Conservation (phyloP, 2,329 filamentous ascomycete genomes). For the Monosporascus ibericus region DNA sequence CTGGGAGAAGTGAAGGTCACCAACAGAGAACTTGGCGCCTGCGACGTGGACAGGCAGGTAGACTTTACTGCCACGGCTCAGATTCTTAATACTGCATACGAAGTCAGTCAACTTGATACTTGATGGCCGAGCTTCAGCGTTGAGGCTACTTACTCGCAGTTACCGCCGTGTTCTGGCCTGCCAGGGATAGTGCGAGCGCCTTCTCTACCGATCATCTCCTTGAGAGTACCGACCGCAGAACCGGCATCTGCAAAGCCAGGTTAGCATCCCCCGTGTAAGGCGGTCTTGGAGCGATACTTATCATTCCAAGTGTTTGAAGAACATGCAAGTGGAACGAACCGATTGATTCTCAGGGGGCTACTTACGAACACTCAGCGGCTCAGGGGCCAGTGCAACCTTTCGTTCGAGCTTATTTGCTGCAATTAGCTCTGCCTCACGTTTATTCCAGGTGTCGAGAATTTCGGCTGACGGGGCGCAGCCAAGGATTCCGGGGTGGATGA, state of each 20-base stretch:
- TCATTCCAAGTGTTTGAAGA: no score
- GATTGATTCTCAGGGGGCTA: not conserved
- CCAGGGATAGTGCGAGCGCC: slow-evolving; percentile 83
- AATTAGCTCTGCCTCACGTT: slow-evolving; percentile 75
- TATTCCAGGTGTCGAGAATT: slow-evolving; percentile 77
- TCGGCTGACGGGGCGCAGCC: slow-evolving; percentile 80
- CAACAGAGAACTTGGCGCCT: slow-evolving; percentile 85
- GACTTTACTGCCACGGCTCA: slow-evolving; percentile 72
- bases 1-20: slow-evolving; percentile 81
- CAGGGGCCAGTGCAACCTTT: slow-evolving; percentile 71
- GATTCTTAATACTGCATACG: slow-evolving; percentile 62
- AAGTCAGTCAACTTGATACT: no score
- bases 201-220: slow-evolving; percentile 64
- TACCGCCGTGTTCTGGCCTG: slow-evolving; percentile 80
- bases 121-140: not conserved
- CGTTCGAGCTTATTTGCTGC: slow-evolving; percentile 58
- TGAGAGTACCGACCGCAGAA: slow-evolving; percentile 48
- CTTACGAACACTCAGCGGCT: slow-evolving; percentile 55
- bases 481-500: slow-evolving; percentile 88
- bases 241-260: slow-evolving; percentile 50
- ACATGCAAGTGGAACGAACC: no score
- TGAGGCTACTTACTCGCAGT: slow-evolving; percentile 55
- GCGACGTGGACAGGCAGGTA: slow-evolving; percentile 82
- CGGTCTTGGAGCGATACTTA: no score
- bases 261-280: not conserved